Conservation (phyloP, 257 asterid species). For the Ilex asprella region DNA sequence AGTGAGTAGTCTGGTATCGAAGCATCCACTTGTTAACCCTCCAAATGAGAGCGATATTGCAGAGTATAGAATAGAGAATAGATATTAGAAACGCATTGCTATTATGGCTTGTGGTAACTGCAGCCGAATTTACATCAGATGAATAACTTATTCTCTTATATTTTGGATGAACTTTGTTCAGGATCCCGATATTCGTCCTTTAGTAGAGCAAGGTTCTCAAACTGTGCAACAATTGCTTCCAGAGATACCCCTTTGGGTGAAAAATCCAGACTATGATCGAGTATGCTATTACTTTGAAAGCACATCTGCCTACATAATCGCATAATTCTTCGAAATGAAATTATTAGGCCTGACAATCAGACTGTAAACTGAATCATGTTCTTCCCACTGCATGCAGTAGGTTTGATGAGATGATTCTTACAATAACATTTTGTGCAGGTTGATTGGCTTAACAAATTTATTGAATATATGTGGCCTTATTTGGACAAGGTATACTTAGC, state of each 20-base stretch:
- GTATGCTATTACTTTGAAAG: constrained; percentile 30
- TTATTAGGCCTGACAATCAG: too few relatives aligned
- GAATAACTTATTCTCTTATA: neutral
- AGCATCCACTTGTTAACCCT: too few relatives aligned
- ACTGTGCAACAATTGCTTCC: constrained; percentile 58
- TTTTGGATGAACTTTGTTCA: constrained; percentile 18
- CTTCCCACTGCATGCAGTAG: too few relatives aligned
- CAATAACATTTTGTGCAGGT: constrained; percentile 44
- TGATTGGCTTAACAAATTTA: constrained; percentile 95
- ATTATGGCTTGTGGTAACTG: too few relatives aligned
- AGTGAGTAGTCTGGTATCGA: too few relatives aligned
- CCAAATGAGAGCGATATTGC: neutral
- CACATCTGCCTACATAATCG: neutral
- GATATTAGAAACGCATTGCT: neutral
- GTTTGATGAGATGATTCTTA: too few relatives aligned
- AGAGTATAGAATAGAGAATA: neutral
- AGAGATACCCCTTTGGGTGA: constrained; percentile 90
- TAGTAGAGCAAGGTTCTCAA: constrained; percentile 54
- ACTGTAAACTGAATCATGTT: neutral
- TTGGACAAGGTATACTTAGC: constrained; percentile 62
- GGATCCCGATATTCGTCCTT: constrained; percentile 76
- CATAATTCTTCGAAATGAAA: too few relatives aligned
- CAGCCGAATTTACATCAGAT: neutral
- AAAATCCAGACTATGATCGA: constrained; percentile 89
- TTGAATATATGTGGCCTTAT: constrained; percentile 90